Evolutionary conservation across 192 early-diverging fungal genomes (phyloP).

Genomic region (Funneliformis mosseae): DNA sequence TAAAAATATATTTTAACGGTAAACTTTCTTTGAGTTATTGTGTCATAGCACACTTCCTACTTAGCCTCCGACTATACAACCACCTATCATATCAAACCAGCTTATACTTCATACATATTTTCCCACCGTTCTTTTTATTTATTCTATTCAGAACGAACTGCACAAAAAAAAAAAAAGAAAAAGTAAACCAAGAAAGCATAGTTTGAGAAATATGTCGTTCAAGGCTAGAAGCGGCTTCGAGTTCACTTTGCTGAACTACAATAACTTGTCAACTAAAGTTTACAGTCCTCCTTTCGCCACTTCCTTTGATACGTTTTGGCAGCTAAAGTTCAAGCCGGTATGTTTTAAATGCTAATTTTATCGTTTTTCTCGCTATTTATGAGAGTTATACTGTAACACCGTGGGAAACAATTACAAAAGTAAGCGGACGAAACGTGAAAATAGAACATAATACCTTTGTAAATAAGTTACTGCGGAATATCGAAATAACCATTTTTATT

Average conservation of each 20-base stretch:
- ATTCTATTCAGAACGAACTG: background rate
- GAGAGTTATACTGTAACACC: background rate
- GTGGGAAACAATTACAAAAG: background rate
- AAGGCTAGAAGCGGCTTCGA: constrained; percentile 20
- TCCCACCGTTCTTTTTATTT: background rate
- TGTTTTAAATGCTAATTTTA: background rate
- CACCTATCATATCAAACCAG: background rate
- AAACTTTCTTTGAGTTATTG: background rate
- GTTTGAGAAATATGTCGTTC: background rate
- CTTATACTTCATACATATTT: background rate
- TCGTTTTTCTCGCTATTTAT: background rate
- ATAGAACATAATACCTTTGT: background rate
- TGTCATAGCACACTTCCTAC: background rate
- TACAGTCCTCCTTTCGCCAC: constrained; percentile 26
- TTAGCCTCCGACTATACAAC: background rate
- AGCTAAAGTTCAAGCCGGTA: constrained; percentile 30
- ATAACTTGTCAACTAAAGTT: background rate
- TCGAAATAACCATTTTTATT: background rate
- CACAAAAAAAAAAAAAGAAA: background rate
- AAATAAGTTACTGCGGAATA: background rate
- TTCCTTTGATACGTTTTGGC: constrained; percentile 29
- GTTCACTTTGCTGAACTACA: background rate
- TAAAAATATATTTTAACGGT: background rate
- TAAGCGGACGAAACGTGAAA: background rate
- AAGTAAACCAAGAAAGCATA: background rate